phyloP scores from a whole-genome alignment of 352 stramenopile species.

The Peronosclerospora sorghi region DNA sequence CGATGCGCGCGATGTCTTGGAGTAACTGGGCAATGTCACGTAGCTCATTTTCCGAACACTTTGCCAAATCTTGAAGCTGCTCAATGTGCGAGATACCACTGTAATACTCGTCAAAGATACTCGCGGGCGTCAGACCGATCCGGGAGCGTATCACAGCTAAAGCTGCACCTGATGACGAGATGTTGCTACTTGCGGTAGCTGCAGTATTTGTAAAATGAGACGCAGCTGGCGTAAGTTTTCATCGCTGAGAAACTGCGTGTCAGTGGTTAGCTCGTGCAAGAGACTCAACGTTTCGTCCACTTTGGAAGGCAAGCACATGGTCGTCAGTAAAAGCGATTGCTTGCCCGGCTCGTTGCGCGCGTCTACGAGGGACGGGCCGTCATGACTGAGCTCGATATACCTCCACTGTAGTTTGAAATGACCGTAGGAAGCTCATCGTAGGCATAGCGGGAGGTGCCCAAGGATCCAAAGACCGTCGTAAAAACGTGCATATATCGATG shows the following conservation, averaged over 20 bases:
- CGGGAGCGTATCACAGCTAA: constrained; percentile 47
- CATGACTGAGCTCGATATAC: constrained; percentile 50
- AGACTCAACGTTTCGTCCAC: constrained; percentile 48
- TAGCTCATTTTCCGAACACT: constrained; percentile 61
- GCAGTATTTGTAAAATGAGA: constrained; percentile 63
- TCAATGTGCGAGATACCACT: constrained; percentile 63
- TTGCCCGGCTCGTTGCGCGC: constrained; percentile 22
- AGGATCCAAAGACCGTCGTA: constrained; percentile 50
- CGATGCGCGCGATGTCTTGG: constrained; percentile 40
- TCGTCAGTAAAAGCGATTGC: constrained; percentile 52
- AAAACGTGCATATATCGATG: constrained; percentile 62
- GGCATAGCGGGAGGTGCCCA: constrained; percentile 54
- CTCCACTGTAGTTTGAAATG: constrained; percentile 68
- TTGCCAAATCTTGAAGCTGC: constrained; percentile 59
- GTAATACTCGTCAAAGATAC: constrained; percentile 57
- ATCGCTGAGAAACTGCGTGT: constrained; percentile 62
- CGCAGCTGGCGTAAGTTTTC: constrained; percentile 66
- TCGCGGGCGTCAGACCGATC: constrained; percentile 39
- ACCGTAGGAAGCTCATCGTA: constrained; percentile 64
- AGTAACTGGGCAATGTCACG: constrained; percentile 37
- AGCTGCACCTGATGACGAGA: constrained; percentile 55
- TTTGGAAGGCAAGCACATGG: constrained; percentile 68
- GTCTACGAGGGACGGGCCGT: constrained; percentile 47
- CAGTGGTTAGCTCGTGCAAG: constrained; percentile 45
- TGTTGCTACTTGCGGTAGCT: constrained; percentile 52